These are phyloP conservation scores for Stephania yunnanensis DNA, from an alignment of 164 flowering plant species.

Conservation along the genomic window DNA sequence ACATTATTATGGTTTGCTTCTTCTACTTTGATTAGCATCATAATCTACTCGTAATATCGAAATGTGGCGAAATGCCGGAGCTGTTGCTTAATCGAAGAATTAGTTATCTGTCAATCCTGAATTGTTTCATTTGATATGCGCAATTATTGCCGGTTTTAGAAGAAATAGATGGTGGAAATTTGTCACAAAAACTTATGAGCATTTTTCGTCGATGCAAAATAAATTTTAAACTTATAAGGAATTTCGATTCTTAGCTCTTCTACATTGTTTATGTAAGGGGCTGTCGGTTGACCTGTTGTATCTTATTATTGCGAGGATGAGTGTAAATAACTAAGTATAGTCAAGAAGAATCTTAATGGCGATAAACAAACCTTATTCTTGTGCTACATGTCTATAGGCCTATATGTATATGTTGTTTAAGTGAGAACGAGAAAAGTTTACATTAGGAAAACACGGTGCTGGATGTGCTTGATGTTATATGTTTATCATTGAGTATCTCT, in stretches of 20 bases:
- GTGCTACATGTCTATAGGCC: not conserved
- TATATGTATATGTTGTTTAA: too few species aligned
- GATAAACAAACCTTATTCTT: not conserved
- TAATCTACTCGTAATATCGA: not conserved
- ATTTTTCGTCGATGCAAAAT: too few species aligned
- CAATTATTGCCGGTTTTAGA: too few species aligned
- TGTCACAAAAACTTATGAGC: too few species aligned
- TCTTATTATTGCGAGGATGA: too few species aligned
- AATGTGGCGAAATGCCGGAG: not conserved
- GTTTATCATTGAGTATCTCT: too few species aligned
- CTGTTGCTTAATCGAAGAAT: not conserved
- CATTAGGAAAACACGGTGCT: not conserved
- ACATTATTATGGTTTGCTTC: conserved; percentile 78
- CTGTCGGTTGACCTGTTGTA: not conserved
- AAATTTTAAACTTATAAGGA: too few species aligned
- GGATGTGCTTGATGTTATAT: not conserved
- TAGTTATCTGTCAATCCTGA: not conserved
- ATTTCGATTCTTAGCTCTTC: too few species aligned
- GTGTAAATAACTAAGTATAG: too few species aligned
- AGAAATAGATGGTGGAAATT: too few species aligned
- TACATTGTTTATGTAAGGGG: not conserved
- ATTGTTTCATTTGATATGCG: not conserved
- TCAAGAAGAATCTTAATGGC: not conserved
- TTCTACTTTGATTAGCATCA: not conserved
- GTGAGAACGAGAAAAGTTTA: not conserved